Percentiles rank a stretch among this genome's conserved stretches.
phyloP scores from a whole-genome alignment of 495 filamentous ascomycete genomes.

The Aspergillus sparsus region DNA sequence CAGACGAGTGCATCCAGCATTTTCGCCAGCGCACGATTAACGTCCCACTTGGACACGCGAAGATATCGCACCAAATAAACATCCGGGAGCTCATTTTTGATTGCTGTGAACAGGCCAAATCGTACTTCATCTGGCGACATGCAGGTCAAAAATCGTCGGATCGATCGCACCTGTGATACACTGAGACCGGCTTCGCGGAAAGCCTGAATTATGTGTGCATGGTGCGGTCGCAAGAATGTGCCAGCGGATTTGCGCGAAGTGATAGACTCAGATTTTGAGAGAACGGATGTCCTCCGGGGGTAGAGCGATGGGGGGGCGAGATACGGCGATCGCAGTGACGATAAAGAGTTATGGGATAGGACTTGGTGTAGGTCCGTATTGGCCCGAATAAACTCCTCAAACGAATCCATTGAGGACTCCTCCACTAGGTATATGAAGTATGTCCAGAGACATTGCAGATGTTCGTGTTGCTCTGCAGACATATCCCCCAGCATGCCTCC shows the following conservation, averaged over 20 bases:
- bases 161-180: conserved; percentile 28
- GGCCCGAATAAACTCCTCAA: conserved; percentile 7
- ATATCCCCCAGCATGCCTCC: too few species aligned
- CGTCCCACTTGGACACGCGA: conserved; percentile 87
- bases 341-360: neutral
- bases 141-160: conserved; percentile 22
- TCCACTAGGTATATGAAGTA: conserved; percentile 13
- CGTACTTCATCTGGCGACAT: conserved; percentile 32
- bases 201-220: conserved; percentile 6
- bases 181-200: conserved; percentile 26
- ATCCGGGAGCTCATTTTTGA: conserved; percentile 64
- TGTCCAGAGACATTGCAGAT: neutral
- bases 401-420: conserved; percentile 11
- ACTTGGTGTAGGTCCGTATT: conserved; percentile 3
- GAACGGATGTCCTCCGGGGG: conserved; percentile 8
- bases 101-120: conserved; percentile 29
- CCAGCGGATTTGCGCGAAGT: neutral
- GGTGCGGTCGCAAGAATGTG: neutral
- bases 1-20: conserved; percentile 83
- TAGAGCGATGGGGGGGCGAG: neutral
- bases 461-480: too few species aligned
- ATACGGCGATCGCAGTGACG: conserved; percentile 4
- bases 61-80: conserved; percentile 79
- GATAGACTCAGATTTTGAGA: neutral
- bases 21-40: conserved; percentile 87